Evolutionary conservation across 371 early-diverging fungal genomes (phyloP), one percentile per base, ranked within the genome.

Genomic region (Actinomortierella wolfii): DNA sequence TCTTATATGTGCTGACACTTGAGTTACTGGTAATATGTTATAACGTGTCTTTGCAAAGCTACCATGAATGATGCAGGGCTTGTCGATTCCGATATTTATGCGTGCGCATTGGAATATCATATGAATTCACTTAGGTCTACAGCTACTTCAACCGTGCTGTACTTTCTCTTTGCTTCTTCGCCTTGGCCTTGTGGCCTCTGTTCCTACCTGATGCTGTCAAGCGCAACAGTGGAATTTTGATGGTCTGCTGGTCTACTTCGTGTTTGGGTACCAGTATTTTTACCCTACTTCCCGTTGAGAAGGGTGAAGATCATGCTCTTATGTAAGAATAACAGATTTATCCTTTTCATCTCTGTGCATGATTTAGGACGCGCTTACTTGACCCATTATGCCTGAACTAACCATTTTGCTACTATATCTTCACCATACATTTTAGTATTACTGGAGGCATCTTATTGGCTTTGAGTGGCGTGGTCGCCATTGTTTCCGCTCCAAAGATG

Each of bases 241-340:
- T 85, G 25, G 50, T 78, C 0, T 54, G 81, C 5, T 97, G 96
- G 96, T 64, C 78, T 1, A 39, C 81, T 0, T 78, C 83, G 11
- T 94, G 94, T 57, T 47, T 90, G 3, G 69, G 79, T 48, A 92
- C 91, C 1, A 89, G 93, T 57, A 68, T 92, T 13, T 97, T 97
- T 65, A 92, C 94, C 0, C 68, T 94, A 51, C 78, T 95, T 34
- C 94, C 96, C 0, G 95, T 94, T 8, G 95, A 95, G 61, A 90
- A 86, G 65, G 91, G 85, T 20, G 92, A 92, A 59, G 84, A 90
- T 59, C 76, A 90, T 47, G 64, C 59, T 11, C 75, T 93, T 26
- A 91, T 94, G 92, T 91, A 83, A 80, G 84, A 68, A 40, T 50
- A 3, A 23, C 34, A 26, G n/a, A n/a, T n/a, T n/a, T n/a, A n/a